Percentiles rank a stretch among this genome's conserved stretches.
phyloP scores from a whole-genome alignment of 2,329 filamentous ascomycete genomes.

The Fusarium globosum region DNA sequence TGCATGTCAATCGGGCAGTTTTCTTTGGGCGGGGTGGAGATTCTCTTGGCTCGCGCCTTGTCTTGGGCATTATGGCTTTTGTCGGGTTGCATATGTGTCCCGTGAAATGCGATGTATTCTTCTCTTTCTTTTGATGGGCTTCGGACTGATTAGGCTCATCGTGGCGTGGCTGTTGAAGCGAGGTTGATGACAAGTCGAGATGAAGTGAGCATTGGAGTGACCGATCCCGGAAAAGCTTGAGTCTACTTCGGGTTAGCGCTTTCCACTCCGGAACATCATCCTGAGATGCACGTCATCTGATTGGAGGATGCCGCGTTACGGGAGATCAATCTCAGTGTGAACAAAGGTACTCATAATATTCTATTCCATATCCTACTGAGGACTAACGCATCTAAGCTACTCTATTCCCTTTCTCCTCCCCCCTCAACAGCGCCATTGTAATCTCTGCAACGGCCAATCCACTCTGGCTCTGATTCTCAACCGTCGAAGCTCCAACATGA shows the following conservation, averaged over 20 bases:
- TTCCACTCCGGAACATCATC: neutral
- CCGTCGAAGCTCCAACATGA: neutral
- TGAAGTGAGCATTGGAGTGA: neutral
- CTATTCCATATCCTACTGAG: neutral
- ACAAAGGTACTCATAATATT: too few relatives aligned
- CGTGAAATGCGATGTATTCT: fast-evolving
- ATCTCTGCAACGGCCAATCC: neutral
- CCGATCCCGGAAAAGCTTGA: neutral
- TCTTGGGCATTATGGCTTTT: neutral
- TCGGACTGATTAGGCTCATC: neutral
- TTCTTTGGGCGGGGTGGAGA: neutral
- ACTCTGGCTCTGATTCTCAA: conserved; percentile 5
- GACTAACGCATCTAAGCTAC: neutral
- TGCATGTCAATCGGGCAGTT: neutral
- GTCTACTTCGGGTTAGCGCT: neutral
- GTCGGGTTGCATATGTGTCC: fast-evolving
- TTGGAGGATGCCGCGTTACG: neutral
- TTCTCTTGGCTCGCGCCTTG: neutral
- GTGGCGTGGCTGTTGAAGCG: fast-evolving
- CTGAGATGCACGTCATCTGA: neutral
- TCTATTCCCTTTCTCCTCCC: neutral
- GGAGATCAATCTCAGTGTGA: too few relatives aligned
- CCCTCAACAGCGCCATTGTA: neutral
- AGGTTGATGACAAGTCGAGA: neutral
- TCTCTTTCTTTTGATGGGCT: fast-evolving